Evolutionary conservation across 768 basidiomycete genomes (phyloP).

Genomic region (Cubamyces sp.): DNA sequence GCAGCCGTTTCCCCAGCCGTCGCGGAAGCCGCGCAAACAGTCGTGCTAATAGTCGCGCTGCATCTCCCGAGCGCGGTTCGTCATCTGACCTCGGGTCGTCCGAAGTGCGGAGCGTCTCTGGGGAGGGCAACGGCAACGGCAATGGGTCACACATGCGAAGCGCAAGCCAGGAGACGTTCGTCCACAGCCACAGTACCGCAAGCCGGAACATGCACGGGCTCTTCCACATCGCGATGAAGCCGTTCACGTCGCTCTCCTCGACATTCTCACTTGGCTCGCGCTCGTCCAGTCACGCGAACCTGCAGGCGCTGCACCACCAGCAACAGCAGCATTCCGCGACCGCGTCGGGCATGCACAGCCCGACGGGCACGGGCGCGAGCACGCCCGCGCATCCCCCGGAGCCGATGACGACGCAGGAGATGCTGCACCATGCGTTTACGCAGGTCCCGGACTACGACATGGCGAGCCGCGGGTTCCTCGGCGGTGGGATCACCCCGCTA

Average conservation of each 20-base stretch:
- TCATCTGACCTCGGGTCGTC: constrained; percentile 10
- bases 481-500: constrained; percentile 85
- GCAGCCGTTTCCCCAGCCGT: constrained; percentile 33
- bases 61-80: constrained; percentile 58
- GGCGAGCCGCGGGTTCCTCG: constrained; percentile 86
- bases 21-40: constrained; percentile 36
- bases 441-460: constrained; percentile 87
- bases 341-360: constrained; percentile 7
- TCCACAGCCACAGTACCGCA: constrained; percentile 53
- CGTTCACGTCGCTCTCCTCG: constrained; percentile 53
- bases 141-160: constrained; percentile 14
- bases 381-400: constrained; percentile 24
- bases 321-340: constrained; percentile 7
- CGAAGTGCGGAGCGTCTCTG: constrained; percentile 11
- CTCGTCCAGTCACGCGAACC: constrained; percentile 38
- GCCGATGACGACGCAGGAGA: constrained; percentile 35
- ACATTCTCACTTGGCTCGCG: constrained; percentile 47
- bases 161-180: constrained; percentile 48
- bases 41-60: constrained; percentile 42
- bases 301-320: constrained; percentile 27
- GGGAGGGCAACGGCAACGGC: constrained; percentile 20
- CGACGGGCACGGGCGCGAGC: constrained; percentile 12
- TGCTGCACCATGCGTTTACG: constrained; percentile 67
- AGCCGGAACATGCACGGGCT: constrained; percentile 56
- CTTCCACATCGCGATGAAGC: constrained; percentile 66